These are phyloP conservation scores for Mortierella antarctica DNA, from an alignment of 192 early-diverging fungal genomes.

Conservation along the genomic window DNA sequence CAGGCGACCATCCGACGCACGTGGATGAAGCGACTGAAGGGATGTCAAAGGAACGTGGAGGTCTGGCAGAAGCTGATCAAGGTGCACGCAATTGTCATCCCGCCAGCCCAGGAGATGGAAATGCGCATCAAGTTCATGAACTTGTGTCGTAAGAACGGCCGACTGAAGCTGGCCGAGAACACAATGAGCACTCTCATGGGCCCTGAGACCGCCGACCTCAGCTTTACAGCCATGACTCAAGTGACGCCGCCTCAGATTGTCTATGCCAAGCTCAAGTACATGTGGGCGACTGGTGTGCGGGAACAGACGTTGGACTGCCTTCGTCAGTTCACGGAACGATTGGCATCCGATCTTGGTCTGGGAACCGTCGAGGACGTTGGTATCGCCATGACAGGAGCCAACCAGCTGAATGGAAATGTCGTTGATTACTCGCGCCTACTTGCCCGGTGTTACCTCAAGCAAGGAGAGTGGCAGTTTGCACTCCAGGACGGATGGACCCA, in stretches of 20 bases:
- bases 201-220: conserved; percentile 48
- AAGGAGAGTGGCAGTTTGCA: conserved; percentile 92
- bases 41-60: conserved; percentile 92
- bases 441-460: conserved; percentile 90
- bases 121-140: conserved; percentile 97
- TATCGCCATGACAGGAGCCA: conserved; percentile 59
- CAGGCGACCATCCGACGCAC: conserved; percentile 81
- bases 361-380: conserved; percentile 63
- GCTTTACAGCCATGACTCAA: conserved; percentile 46
- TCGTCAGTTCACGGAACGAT: conserved; percentile 79
- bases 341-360: conserved; percentile 77
- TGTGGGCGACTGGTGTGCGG: conserved; percentile 81
- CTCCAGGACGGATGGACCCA: conserved; percentile 61
- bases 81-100: conserved; percentile 88
- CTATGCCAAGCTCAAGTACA: conserved; percentile 93
- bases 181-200: conserved; percentile 75
- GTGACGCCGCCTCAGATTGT: conserved; percentile 79
- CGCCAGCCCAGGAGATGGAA: conserved; percentile 93
- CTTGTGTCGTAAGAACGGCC: conserved; percentile 89
- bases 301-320: conserved; percentile 81
- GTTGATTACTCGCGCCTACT: conserved; percentile 66
- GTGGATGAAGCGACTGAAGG: conserved; percentile 89
- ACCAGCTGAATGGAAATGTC: conserved; percentile 55
- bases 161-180: conserved; percentile 83
- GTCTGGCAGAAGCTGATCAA: conserved; percentile 94